Conservation (phyloP, 257 asterid species). For the Nyctanthes arbortristis region DNA sequence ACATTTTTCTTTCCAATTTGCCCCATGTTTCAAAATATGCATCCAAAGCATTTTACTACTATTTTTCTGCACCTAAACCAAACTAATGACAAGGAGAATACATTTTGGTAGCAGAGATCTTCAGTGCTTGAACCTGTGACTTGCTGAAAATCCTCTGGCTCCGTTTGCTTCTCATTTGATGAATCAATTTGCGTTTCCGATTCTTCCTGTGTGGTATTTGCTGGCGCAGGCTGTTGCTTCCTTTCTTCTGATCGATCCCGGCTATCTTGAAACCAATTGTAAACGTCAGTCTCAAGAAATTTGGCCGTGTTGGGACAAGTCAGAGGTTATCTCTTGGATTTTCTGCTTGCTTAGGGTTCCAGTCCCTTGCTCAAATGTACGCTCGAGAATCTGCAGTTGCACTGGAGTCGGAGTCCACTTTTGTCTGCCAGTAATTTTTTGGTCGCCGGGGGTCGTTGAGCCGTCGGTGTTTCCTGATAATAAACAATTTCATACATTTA, state of each 20-base stretch:
- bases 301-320: constrained; percentile 90
- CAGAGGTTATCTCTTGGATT: constrained; percentile 82
- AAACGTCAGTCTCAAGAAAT: constrained; percentile 93
- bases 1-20: too few relatives aligned
- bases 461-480: too few relatives aligned
- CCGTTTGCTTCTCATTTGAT: constrained; percentile 75
- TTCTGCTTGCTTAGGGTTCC: constrained; percentile 96
- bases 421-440: constrained; percentile 80
- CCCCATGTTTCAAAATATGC: too few relatives aligned
- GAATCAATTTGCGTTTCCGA: constrained; percentile 92
- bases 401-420: constrained; percentile 92
- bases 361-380: constrained; percentile 79
- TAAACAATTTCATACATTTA: neutral
- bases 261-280: constrained; percentile 96
- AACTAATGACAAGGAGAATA: too few relatives aligned
- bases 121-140: constrained; percentile 46
- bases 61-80: too few relatives aligned
- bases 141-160: constrained; percentile 67
- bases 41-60: too few relatives aligned
- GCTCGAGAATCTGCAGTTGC: constrained; percentile 94
- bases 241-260: constrained; percentile 95
- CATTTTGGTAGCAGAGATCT: constrained; percentile 65
- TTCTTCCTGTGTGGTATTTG: constrained; percentile 71
- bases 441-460: constrained; percentile 64
- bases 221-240: constrained; percentile 64